Evolutionary conservation across 75 land plant species (phyloP).

Genomic region (Picea sitchensis): DNA sequence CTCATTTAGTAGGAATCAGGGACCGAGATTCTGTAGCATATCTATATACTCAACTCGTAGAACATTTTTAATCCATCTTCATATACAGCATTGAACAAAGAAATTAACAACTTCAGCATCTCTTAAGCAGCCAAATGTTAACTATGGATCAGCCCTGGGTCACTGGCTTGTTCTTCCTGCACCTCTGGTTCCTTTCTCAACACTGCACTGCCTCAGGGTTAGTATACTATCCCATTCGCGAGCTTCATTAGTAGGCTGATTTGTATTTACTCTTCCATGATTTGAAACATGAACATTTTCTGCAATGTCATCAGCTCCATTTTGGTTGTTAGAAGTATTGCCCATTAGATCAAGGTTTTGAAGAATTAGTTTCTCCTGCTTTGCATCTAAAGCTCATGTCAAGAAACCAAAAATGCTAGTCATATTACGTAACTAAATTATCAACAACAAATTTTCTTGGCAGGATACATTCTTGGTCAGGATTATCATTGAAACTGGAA

Average conservation of each 20-base stretch:
- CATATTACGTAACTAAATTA: neutral
- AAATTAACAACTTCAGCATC: too few relatives aligned
- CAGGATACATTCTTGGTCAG: constrained; percentile 95
- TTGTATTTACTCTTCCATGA: neutral
- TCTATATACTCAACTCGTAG: too few relatives aligned
- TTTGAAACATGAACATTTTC: constrained; percentile 4
- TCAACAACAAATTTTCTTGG: neutral
- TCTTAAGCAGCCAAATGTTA: too few relatives aligned
- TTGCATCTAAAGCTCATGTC: constrained; percentile 45
- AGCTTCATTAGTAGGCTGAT: neutral
- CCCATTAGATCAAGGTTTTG: constrained; percentile 48
- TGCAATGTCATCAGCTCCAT: neutral
- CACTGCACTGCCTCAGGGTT: constrained; percentile 10
- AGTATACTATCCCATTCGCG: neutral
- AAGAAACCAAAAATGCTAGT: constrained; percentile 16
- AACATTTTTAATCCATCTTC: too few relatives aligned
- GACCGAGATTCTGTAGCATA: too few relatives aligned
- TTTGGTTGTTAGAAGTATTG: constrained; percentile 4
- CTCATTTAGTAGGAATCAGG: too few relatives aligned
- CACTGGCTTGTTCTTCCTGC: neutral
- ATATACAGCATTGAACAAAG: too few relatives aligned
- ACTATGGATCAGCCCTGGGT: too few relatives aligned
- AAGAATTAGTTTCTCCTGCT: constrained; percentile 74
- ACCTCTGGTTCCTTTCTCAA: neutral
- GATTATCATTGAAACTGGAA: constrained; percentile 80